Evolutionary conservation across 805 yeast species (phyloP).

Genomic region (Dipodascopsis uninucleata): DNA sequence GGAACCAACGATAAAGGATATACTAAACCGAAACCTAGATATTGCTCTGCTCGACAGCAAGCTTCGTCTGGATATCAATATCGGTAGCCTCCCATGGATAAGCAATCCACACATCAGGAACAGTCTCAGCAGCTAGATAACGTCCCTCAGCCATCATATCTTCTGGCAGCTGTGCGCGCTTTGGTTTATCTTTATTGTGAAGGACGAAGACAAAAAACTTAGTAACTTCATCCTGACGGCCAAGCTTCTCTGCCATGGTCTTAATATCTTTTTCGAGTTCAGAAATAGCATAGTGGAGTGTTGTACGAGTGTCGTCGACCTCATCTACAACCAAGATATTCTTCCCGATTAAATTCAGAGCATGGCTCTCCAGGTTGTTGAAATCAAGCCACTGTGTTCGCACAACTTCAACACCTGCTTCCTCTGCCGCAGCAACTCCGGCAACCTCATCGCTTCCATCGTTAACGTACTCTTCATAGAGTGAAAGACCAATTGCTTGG

Average conservation of each 20-base stretch:
- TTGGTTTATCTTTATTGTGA: conserved; percentile 79
- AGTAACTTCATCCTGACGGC: conserved; percentile 58
- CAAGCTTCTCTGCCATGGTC: conserved; percentile 56
- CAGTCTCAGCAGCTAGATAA: conserved; percentile 70
- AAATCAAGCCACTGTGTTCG: conserved; percentile 91
- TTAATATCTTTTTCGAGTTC: conserved; percentile 68
- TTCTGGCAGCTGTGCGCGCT: conserved; percentile 67
- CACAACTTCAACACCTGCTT: conserved; percentile 72
- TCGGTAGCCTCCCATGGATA: conserved; percentile 88
- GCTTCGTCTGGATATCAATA: conserved; percentile 69
- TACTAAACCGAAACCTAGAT: conserved; percentile 42
- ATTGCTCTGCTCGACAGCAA: conserved; percentile 66
- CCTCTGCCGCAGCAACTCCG: conserved; percentile 40
- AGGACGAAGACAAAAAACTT: conserved; percentile 73
- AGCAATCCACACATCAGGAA: conserved; percentile 78
- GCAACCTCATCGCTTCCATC: conserved; percentile 43
- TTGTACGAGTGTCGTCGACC: conserved; percentile 89
- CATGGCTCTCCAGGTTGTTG: conserved; percentile 62
- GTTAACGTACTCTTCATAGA: conserved; percentile 72
- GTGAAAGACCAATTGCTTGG: conserved; percentile 89
- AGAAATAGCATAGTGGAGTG: conserved; percentile 75
- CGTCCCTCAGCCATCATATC: conserved; percentile 59
- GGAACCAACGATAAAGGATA: no score
- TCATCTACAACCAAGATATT: conserved; percentile 80
- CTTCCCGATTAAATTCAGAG: conserved; percentile 76